Evolutionary conservation across 2,329 filamentous ascomycete genomes (phyloP).

Genomic region (Fusarium xyrophilum): DNA sequence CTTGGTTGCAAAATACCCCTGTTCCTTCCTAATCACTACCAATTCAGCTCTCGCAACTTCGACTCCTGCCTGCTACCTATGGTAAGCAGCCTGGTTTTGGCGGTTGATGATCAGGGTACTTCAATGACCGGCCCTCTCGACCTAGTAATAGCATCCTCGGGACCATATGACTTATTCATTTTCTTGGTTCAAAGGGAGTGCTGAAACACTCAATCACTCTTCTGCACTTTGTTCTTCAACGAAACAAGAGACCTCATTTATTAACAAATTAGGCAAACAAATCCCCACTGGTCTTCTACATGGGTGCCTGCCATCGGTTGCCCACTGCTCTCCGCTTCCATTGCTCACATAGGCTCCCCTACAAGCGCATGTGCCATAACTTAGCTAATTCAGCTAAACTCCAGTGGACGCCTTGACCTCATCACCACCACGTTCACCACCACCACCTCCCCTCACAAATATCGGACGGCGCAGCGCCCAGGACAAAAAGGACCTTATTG

Average conservation of each 20-base stretch:
- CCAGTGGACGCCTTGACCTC: constrained; percentile 23
- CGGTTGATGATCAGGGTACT: not conserved
- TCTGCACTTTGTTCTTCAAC: not conserved
- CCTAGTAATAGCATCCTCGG: not conserved
- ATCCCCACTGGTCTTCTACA: constrained; percentile 13
- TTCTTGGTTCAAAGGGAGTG: not conserved
- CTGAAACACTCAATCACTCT: not conserved
- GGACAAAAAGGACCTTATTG: constrained; percentile 14
- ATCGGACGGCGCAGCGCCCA: constrained; percentile 31
- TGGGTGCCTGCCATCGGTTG: not conserved
- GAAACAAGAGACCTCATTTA: not conserved
- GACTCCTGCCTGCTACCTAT: not conserved
- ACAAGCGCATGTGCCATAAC: constrained; percentile 10
- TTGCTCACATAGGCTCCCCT: not conserved
- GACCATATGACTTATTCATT: not conserved
- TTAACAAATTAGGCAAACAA: constrained; percentile 1
- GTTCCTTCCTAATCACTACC: constrained; percentile 1
- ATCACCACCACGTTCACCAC: constrained; percentile 12
- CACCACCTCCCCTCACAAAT: constrained; percentile 17
- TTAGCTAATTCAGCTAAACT: constrained; percentile 19
- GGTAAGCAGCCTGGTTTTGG: not conserved
- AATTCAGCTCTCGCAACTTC: constrained; percentile 10
- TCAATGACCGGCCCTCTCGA: not conserved
- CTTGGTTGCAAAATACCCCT: constrained; percentile 2
- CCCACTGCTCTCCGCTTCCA: not conserved